These are phyloP conservation scores for Scleroderma bovista DNA, from an alignment of 768 basidiomycete genomes.

Conservation along the genomic window DNA sequence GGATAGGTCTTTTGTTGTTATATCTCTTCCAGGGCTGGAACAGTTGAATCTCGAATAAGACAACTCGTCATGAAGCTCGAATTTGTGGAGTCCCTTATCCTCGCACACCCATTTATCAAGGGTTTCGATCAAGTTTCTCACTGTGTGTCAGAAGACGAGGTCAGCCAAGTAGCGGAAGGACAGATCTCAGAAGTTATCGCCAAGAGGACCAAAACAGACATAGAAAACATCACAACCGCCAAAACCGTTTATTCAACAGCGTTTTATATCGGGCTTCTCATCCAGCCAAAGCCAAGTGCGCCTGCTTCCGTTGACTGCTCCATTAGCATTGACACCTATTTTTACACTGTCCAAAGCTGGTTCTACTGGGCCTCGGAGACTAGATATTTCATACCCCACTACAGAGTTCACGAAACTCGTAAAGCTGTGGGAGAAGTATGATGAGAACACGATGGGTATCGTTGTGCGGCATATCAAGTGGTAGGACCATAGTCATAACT, in stretches of 20 bases:
- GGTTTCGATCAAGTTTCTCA: constrained; percentile 86
- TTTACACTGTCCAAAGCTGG: constrained; percentile 47
- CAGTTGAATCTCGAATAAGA: constrained; percentile 95
- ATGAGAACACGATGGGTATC: constrained; percentile 90
- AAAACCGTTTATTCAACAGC: constrained; percentile 91
- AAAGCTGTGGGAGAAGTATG: constrained; percentile 93
- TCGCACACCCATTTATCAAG: constrained; percentile 94
- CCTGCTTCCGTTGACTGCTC: constrained; percentile 17
- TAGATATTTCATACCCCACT: constrained; percentile 97
- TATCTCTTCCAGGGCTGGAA: constrained; percentile 62
- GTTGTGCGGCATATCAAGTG: constrained; percentile 90
- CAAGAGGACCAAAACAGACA: constrained; percentile 73
- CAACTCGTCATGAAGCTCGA: constrained; percentile 98
- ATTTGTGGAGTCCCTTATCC: constrained; percentile 83
- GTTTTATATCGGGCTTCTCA: constrained; percentile 92
- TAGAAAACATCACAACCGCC: constrained; percentile 68
- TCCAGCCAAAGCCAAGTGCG: constrained; percentile 87
- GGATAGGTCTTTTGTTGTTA: constrained; percentile 6
- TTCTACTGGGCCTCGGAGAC: constrained; percentile 66
- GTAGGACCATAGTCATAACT: constrained; percentile 35
- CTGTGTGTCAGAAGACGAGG: constrained; percentile 83
- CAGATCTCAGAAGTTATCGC: constrained; percentile 70
- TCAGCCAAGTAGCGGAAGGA: constrained; percentile 82
- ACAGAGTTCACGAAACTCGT: constrained; percentile 92
- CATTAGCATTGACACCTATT: constrained; percentile 11